A percentile compares a stretch with the other conserved stretches of the same genome.
Conservation (phyloP, 1,139 yeast genomes). For the Geotrichum fermentans region DNA sequence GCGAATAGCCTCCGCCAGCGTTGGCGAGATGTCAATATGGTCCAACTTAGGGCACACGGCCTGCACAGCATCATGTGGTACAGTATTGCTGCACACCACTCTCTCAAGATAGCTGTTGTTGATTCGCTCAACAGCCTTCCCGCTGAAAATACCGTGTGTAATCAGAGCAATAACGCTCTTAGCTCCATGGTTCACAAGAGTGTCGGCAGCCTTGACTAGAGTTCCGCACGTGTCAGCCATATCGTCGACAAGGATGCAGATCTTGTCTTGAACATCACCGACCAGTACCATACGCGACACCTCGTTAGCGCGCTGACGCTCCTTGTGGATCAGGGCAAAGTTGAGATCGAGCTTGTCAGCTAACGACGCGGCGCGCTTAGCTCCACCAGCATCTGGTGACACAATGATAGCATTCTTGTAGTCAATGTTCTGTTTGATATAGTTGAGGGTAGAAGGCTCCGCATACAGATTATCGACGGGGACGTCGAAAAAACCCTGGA, state of each 20-base stretch:
- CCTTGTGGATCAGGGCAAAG: constrained; percentile 94
- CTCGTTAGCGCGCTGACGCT: constrained; percentile 90
- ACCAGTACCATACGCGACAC: constrained; percentile 92
- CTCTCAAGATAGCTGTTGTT: constrained; percentile 69
- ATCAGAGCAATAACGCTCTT: constrained; percentile 85
- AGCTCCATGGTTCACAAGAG: constrained; percentile 74
- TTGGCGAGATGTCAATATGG: constrained; percentile 75
- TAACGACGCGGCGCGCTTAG: constrained; percentile 91
- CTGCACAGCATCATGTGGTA: constrained; percentile 76
- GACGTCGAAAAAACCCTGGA: constrained; percentile 94
- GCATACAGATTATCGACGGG: constrained; percentile 96
- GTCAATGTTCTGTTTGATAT: constrained; percentile 65
- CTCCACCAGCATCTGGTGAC: constrained; percentile 99
- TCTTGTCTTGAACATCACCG: constrained; percentile 84
- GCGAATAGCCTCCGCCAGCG: constrained; percentile 83
- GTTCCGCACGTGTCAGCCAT: constrained; percentile 99
- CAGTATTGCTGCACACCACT: constrained; percentile 90
- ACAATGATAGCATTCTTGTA: constrained; percentile 68
- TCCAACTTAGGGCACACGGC: constrained; percentile 67
- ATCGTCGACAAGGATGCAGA: constrained; percentile 89
- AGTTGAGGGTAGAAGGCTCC: constrained; percentile 86
- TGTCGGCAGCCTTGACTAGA: constrained; percentile 89
- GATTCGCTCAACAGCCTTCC: constrained; percentile 76
- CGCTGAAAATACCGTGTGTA: constrained; percentile 89
- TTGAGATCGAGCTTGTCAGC: constrained; percentile 89